These are phyloP conservation scores for Apophysomyces elegans DNA, from an alignment of 371 early-diverging fungal species.

Conservation along the genomic window DNA sequence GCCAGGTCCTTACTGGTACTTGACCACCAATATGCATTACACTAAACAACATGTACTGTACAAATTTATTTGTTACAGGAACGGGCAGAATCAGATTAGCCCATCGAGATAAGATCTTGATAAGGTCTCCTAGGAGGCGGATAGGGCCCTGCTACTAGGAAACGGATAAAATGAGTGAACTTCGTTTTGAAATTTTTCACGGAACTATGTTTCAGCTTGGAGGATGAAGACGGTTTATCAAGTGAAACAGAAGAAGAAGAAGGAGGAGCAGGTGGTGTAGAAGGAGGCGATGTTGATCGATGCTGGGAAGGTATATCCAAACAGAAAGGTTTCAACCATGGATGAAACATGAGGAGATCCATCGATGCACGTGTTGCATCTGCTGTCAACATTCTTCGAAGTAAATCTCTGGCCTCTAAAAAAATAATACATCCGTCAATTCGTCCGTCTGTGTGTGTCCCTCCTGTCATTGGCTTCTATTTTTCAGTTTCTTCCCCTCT, in stretches of 20 bases:
- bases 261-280: background rate
- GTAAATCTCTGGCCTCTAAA: constrained; percentile 45
- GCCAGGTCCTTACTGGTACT: no score
- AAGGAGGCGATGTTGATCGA: background rate
- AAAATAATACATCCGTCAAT: background rate
- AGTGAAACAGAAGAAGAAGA: background rate
- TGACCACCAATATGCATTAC: no score
- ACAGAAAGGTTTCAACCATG: constrained; percentile 36
- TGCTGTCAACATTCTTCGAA: constrained; percentile 46
- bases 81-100: background rate
- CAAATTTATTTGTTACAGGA: background rate
- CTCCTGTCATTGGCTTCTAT: no score
- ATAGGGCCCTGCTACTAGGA: constrained; percentile 29
- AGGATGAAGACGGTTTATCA: background rate
- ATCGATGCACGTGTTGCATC: constrained; percentile 42
- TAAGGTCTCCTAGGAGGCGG: constrained; percentile 38
- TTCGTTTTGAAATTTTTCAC: background rate
- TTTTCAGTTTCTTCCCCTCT: background rate
- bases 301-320: constrained; percentile 13
- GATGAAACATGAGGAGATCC: constrained; percentile 47
- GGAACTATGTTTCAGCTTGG: background rate
- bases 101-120: constrained; percentile 14
- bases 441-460: background rate
- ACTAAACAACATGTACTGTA: no score
- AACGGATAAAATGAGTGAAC: background rate